Conservation (phyloP, 768 basidiomycete species). For the Mycena pura region DNA sequence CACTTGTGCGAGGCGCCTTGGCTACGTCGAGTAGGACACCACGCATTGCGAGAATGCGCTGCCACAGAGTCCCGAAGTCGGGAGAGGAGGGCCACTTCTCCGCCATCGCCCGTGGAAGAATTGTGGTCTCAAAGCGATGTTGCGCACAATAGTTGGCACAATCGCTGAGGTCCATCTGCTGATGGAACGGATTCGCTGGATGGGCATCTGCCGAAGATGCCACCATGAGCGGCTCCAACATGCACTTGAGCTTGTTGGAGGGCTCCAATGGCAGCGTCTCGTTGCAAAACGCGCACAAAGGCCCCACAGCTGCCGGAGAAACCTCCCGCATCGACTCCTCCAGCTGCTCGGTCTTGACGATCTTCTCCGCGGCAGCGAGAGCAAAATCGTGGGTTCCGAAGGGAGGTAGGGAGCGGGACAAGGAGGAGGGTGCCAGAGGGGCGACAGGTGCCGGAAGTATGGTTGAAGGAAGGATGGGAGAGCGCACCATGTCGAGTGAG, state of each 20-base stretch:
- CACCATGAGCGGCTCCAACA: background rate
- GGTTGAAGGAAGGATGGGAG: no score
- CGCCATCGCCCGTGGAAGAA: background rate
- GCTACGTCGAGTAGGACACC: background rate
- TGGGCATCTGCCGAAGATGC: background rate
- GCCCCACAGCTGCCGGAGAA: no score
- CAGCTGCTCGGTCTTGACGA: no score
- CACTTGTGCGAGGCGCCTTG: background rate
- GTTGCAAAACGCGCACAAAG: slow-evolving; percentile 11
- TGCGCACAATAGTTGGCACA: background rate
- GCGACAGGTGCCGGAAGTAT: no score
- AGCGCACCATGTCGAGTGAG: no score
- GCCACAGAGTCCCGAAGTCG: background rate
- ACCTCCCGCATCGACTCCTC: no score
- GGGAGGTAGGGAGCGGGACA: no score
- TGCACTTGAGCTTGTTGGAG: background rate
- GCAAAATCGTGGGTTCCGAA: no score
- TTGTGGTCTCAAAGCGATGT: background rate
- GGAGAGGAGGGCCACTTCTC: background rate
- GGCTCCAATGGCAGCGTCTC: background rate
- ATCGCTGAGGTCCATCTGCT: background rate
- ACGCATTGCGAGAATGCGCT: background rate
- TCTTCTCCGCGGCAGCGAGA: no score
- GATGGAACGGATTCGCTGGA: background rate
- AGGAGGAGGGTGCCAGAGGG: no score